These are phyloP conservation scores for Keqinozyma sinolaborantium DNA, from an alignment of 1,139 yeast species.

Conservation along the genomic window DNA sequence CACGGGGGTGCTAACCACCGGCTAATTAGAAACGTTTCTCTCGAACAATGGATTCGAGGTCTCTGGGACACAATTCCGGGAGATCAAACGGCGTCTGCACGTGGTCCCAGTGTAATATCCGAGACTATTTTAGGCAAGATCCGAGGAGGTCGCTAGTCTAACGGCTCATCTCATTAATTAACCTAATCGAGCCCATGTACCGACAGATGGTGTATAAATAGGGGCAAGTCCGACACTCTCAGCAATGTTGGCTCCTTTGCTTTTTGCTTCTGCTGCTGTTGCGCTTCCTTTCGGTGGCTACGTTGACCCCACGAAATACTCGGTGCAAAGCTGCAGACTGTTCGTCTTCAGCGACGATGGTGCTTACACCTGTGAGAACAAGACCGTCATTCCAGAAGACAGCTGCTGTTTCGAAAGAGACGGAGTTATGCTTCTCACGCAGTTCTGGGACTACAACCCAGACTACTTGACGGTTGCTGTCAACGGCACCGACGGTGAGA, in stretches of 20 bases:
- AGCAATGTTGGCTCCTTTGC: slow-evolving; percentile 1
- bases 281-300: background rate
- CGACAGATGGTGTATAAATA: too few species aligned
- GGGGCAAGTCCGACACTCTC: background rate
- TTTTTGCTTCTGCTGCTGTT: slow-evolving; percentile 3
- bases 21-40: too few species aligned
- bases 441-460: slow-evolving; percentile 39
- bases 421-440: slow-evolving; percentile 36
- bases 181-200: too few species aligned
- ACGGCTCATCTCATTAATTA: too few species aligned
- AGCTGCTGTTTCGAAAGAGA: slow-evolving; percentile 31
- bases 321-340: slow-evolving; percentile 6
- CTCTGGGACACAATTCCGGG: too few species aligned
- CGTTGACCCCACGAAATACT: background rate
- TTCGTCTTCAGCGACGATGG: slow-evolving; percentile 5
- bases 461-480: slow-evolving; percentile 17
- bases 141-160: too few species aligned
- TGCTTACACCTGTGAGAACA: slow-evolving; percentile 25
- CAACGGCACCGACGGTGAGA: slow-evolving; percentile 14
- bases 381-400: slow-evolving; percentile 19
- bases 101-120: too few species aligned
- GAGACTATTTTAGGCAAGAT: too few species aligned
- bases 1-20: slow-evolving; percentile 1
- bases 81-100: too few species aligned
- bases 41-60: too few species aligned